Percentiles rank a stretch among this genome's conserved stretches.
Evolutionary conservation across 345 rosid species (phyloP).

Genomic region (Gossypium thurberi): DNA sequence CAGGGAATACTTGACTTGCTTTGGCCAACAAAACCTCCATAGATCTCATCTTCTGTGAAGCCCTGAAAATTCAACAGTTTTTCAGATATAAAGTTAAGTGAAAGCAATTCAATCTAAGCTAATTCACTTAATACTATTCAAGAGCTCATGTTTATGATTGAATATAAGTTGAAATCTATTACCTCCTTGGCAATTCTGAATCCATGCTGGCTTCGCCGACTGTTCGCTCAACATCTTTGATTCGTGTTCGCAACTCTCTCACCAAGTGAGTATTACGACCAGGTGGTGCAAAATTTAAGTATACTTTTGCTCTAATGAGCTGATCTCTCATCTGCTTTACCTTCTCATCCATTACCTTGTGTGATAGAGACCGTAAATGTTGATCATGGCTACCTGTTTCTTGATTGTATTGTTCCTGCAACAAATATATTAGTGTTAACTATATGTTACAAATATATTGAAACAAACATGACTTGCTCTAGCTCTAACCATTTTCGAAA

Average conservation of each 20-base stretch:
- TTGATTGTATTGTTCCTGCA: conserved; percentile 33
- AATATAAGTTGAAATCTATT: neutral
- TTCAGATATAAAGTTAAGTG: conserved; percentile 15
- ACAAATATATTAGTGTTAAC: conserved; percentile 19
- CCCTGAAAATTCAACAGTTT: conserved; percentile 40
- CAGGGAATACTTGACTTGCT: conserved; percentile 51
- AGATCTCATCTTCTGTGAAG: conserved; percentile 54
- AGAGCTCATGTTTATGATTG: neutral
- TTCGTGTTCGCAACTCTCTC: conserved; percentile 64
- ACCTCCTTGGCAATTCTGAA: conserved; percentile 75
- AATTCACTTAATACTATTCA: neutral
- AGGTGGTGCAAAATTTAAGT: conserved; percentile 52
- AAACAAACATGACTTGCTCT: conserved; percentile 2
- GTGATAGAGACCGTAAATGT: conserved; percentile 25
- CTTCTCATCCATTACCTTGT: conserved; percentile 44
- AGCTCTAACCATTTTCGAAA: neutral
- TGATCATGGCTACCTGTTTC: conserved; percentile 25
- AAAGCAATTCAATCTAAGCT: conserved; percentile 2
- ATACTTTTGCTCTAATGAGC: conserved; percentile 69
- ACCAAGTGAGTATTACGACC: conserved; percentile 68
- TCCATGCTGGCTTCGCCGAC: conserved; percentile 55
- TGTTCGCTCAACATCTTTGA: conserved; percentile 67
- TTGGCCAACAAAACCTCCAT: conserved; percentile 55
- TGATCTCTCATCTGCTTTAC: conserved; percentile 73
- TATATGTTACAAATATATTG: neutral